Percentiles rank a stretch among this genome's conserved stretches.
Conservation (phyloP, 805 yeast species). For the Blastobotrys chiropterorum region DNA sequence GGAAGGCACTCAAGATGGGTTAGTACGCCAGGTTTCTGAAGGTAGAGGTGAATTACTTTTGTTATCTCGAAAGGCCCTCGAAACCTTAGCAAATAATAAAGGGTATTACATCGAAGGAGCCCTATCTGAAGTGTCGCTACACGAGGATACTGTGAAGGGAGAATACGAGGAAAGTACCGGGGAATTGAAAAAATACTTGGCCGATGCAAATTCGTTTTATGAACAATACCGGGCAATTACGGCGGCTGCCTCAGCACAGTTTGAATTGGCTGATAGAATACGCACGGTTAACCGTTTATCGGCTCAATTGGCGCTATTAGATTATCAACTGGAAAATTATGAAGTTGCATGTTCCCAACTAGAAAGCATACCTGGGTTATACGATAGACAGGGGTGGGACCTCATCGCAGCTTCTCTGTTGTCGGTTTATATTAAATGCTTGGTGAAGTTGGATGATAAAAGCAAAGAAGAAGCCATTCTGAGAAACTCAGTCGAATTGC, state of each 20-base stretch:
- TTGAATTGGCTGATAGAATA: conserved; percentile 45
- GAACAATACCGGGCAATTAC: conserved; percentile 48
- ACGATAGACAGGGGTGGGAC: conserved; percentile 68
- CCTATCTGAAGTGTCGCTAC: conserved; percentile 22
- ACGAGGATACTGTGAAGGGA: conserved; percentile 8
- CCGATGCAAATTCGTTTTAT: conserved; percentile 33
- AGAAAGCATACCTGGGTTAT: conserved; percentile 62
- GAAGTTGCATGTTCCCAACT: conserved; percentile 57
- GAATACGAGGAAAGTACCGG: conserved; percentile 15
- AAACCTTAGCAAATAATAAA: conserved; percentile 22
- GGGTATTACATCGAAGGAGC: conserved; percentile 29
- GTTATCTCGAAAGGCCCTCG: conserved; percentile 35
- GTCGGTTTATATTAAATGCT: conserved; percentile 61
- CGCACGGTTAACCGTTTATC: conserved; percentile 69
- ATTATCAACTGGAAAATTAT: conserved; percentile 51
- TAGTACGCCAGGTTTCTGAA: conserved; percentile 32
- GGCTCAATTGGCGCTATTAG: conserved; percentile 70
- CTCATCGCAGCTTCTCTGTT: conserved; percentile 60
- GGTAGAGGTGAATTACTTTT: conserved; percentile 39
- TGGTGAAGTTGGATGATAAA: conserved; percentile 29
- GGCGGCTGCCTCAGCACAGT: conserved; percentile 47
- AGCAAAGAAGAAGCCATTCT: conserved; percentile 21
- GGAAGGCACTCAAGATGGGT: conserved; percentile 25
- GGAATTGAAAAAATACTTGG: conserved; percentile 25
- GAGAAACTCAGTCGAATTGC: conserved; percentile 25